phyloP scores from a whole-genome alignment of 257 asterid genomes.

The Apocynum venetum region DNA sequence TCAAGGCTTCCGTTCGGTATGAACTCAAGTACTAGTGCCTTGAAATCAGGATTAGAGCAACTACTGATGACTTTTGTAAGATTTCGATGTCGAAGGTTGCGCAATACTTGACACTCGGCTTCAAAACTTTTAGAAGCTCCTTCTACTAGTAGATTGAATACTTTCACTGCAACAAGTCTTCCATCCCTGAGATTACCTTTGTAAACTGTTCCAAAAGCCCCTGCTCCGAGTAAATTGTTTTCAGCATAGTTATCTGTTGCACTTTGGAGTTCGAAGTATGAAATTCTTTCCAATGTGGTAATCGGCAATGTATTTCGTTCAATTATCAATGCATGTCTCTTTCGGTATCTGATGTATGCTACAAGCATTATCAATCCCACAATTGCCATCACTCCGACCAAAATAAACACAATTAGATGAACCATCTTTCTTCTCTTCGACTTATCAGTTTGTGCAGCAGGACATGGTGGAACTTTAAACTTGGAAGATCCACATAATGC shows the following conservation, averaged over 20 bases:
- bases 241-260: conserved; percentile 1
- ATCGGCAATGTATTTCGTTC: no score
- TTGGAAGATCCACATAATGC: conserved; percentile 16
- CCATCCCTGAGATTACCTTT: conserved; percentile 13
- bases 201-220: no score
- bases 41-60: conserved; percentile 1
- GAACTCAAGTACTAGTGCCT: conserved; percentile 11
- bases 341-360: neutral
- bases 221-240: conserved; percentile 13
- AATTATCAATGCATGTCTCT: neutral
- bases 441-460: neutral
- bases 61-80: no score
- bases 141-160: conserved; percentile 10
- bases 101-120: conserved; percentile 1
- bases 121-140: conserved; percentile 14
- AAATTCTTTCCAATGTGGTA: no score
- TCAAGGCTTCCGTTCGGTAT: conserved; percentile 16
- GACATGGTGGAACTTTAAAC: conserved; percentile 8
- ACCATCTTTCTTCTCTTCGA: neutral
- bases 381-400: no score
- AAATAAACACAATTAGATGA: no score
- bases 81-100: no score
- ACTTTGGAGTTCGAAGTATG: neutral
- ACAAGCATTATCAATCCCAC: neutral
- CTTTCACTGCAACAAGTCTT: conserved; percentile 9